Conservation (phyloP, 352 stramenopile species). For the Phytopythium aichiense region DNA sequence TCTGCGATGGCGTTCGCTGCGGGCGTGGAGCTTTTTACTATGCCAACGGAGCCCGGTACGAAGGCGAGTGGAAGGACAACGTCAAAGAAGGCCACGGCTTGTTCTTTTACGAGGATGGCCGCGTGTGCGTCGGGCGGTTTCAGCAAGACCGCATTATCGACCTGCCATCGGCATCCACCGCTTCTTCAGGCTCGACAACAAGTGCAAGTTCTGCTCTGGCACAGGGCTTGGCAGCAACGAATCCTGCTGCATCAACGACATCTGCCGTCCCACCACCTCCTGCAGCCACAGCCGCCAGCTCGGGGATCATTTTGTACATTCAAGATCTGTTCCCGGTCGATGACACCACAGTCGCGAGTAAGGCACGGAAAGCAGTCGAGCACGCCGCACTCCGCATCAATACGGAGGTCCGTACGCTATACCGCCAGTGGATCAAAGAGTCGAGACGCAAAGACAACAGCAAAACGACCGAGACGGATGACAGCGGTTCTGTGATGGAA, state of each 20-base stretch:
- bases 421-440: slow-evolving; percentile 47
- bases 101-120: slow-evolving; percentile 73
- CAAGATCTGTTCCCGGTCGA: slow-evolving; percentile 34
- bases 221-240: not conserved
- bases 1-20: slow-evolving; percentile 53
- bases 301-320: slow-evolving; percentile 48
- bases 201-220: not conserved
- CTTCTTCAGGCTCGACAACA: not conserved
- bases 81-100: slow-evolving; percentile 66
- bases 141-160: slow-evolving; percentile 40
- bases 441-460: slow-evolving; percentile 6
- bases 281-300: slow-evolving; percentile 9
- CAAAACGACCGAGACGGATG: slow-evolving; percentile 9
- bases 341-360: slow-evolving; percentile 22
- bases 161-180: not conserved
- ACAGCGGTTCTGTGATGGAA: slow-evolving; percentile 35
- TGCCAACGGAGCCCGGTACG: slow-evolving; percentile 78
- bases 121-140: slow-evolving; percentile 48
- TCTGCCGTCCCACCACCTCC: not conserved
- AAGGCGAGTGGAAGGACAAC: slow-evolving; percentile 80
- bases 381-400: slow-evolving; percentile 53
- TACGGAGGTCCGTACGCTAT: slow-evolving; percentile 53
- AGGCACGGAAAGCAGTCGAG: slow-evolving; percentile 44
- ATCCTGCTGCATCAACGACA: slow-evolving; percentile 7
- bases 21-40: slow-evolving; percentile 83